Base-by-base conservation (phyloP, 805 yeast species). In the Metschnikowia gelsemii region DNA sequence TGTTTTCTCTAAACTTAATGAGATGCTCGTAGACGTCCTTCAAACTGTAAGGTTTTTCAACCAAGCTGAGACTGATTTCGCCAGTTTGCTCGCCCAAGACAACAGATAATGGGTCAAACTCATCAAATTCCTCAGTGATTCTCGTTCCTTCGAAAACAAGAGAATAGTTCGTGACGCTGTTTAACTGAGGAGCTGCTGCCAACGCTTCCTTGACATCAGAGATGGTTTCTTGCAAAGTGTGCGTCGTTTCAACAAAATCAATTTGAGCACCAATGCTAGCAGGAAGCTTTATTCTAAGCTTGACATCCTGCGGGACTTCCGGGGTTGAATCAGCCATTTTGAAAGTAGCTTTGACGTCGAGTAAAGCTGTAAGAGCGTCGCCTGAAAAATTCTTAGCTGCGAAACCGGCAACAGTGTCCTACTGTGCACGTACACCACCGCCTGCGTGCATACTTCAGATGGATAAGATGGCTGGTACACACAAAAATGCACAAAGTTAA, bases 1-100 rank as follows among this genome's bases (percentile, higher is more conserved):
- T 70, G 35, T 70, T 65, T 41, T 82, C 88, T 58, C 95, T 78
- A 35, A 81, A 75, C 45, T 77, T 77, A 36, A 66, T 59, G 30
- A 87, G 59, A 59, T 88, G 96, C 20, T 75, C 76, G 46, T 79
- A 67, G 21, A 85, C 81, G 22, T 73, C 66, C 31, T 74, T 69
- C 57, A 78, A 81, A 44, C 73, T 80, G 67, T 87, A 87, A 1
- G 82, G 68, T 39, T 71, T 74, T 42, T 77, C 77, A 27, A 63
- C 70, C 47, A 86, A 59, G 13, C 59, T 62, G 35, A 86, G 57
- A 1, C 57, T 49, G n/a, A 78, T 52, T 17, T 56, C 55, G 13
- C 55, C 55, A 8, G 57, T 43, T 3, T 57, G 58, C 6, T 54
- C 30, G 30, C 36, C 43, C 19, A 59, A 38, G 12, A 59, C 56